These are phyloP conservation scores for Zygotorulaspora mrakii DNA, from an alignment of 1,139 yeast genomes.

Conservation along the genomic window DNA sequence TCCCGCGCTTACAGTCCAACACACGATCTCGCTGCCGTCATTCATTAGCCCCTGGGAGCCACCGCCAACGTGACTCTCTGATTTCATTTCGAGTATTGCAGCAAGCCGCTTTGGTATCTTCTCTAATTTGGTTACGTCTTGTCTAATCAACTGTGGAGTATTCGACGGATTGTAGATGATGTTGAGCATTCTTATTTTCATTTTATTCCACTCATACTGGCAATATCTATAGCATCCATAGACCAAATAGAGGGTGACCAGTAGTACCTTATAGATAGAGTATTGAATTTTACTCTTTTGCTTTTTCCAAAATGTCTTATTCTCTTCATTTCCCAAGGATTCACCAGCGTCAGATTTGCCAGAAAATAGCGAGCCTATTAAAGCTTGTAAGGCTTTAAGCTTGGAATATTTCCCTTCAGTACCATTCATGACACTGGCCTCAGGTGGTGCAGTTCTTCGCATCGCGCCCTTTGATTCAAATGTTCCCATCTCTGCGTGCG, in stretches of 20 bases:
- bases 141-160: constrained; percentile 81
- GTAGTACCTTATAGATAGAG: constrained; percentile 42
- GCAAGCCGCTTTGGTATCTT: constrained; percentile 80
- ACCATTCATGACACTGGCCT: constrained; percentile 12
- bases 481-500: constrained; percentile 7
- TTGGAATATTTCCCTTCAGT: constrained; percentile 17
- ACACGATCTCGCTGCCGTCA: constrained; percentile 70
- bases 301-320: constrained; percentile 14
- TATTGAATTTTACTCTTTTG: constrained; percentile 20
- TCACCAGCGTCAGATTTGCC: constrained; percentile 11
- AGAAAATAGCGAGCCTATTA: constrained; percentile 17
- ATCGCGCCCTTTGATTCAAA: constrained; percentile 6
- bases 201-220: constrained; percentile 52
- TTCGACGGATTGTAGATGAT: constrained; percentile 75
- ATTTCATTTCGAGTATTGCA: constrained; percentile 64
- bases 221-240: constrained; percentile 54
- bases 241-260: constrained; percentile 51
- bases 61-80: constrained; percentile 80
- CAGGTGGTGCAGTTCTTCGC: constrained; percentile 25
- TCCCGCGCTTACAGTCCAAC: constrained; percentile 89
- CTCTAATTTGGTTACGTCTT: constrained; percentile 66
- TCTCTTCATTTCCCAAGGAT: constrained; percentile 1
- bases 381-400: constrained; percentile 21
- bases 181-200: constrained; percentile 55
- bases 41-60: constrained; percentile 79